phyloP scores from a whole-genome alignment of 345 rosid species.

The Citrus glauca region DNA sequence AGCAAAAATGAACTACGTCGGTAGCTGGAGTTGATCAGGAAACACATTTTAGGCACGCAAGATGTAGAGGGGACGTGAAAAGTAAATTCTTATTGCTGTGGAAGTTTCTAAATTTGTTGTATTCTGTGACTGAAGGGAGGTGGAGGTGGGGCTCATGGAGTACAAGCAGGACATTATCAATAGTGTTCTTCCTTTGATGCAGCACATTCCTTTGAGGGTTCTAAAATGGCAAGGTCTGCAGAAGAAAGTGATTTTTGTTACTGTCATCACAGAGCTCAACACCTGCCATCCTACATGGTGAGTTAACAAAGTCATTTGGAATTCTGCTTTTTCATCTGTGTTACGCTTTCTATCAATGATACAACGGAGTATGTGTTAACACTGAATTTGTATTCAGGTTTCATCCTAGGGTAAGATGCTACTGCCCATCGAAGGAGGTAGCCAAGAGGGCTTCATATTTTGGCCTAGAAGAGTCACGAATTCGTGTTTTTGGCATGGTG shows the following conservation, averaged over 20 bases:
- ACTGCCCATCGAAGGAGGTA: slow-evolving; percentile 88
- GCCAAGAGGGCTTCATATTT: slow-evolving; percentile 74
- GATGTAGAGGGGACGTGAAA: background rate
- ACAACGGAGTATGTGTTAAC: background rate
- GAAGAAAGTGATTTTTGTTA: slow-evolving; percentile 81
- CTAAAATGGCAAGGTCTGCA: slow-evolving; percentile 95
- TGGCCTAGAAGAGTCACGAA: slow-evolving; percentile 78
- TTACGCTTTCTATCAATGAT: background rate
- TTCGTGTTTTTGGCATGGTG: slow-evolving; percentile 52
- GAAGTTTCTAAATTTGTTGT: background rate
- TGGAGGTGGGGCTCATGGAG: slow-evolving; percentile 92
- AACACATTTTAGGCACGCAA: background rate
- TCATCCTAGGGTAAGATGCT: slow-evolving; percentile 92
- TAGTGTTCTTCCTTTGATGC: slow-evolving; percentile 97
- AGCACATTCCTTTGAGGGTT: slow-evolving; percentile 90
- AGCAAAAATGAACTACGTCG: slow-evolving; percentile 7
- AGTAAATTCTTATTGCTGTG: background rate
- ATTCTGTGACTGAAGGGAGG: slow-evolving; percentile 56
- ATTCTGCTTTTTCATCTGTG: background rate
- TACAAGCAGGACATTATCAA: slow-evolving; percentile 91
- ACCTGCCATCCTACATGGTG: slow-evolving; percentile 93
- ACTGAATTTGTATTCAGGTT: slow-evolving; percentile 50
- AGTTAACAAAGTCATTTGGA: slow-evolving; percentile 16
- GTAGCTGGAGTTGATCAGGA: background rate
- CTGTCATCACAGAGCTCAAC: slow-evolving; percentile 91